These are phyloP conservation scores for Blastocystis sp. DNA, from an alignment of 352 stramenopile genomes.

Conservation along the genomic window DNA sequence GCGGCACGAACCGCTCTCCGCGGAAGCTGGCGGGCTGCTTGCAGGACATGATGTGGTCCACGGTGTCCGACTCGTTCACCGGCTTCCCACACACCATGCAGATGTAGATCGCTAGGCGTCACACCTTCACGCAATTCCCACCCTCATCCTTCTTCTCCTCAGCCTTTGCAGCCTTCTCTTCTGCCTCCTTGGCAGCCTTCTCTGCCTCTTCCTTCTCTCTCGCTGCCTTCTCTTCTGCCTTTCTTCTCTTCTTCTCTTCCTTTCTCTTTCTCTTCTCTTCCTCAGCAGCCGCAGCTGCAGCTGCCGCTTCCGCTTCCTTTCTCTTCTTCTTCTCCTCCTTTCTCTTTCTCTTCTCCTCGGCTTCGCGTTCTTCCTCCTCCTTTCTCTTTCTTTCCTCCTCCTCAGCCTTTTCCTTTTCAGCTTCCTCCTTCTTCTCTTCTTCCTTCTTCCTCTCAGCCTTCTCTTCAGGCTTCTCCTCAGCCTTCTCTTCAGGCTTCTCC, in stretches of 20 bases:
- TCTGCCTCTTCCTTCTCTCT: slow-evolving; percentile 34
- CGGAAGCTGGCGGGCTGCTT: slow-evolving; percentile 5
- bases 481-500: not conserved
- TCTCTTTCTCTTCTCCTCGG: not conserved
- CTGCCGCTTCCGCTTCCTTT: slow-evolving; percentile 43
- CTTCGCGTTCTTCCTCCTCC: not conserved
- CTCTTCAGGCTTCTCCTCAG: not conserved
- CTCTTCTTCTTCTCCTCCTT: slow-evolving; percentile 30
- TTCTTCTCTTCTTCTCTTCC: slow-evolving; percentile 16
- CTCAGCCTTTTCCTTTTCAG: not conserved
- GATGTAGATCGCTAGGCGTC: slow-evolving; percentile 34
- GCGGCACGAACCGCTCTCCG: slow-evolving; percentile 23
- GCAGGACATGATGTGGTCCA: slow-evolving; percentile 45
- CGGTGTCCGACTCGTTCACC: slow-evolving; percentile 34
- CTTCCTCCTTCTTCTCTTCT: not conserved
- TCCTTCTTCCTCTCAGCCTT: not conserved
- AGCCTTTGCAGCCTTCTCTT: not conserved
- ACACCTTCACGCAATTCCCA: not conserved
- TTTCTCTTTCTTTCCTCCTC: not conserved
- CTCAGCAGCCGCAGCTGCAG: slow-evolving; percentile 25
- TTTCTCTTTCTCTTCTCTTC: slow-evolving; percentile 29
- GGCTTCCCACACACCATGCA: slow-evolving; percentile 60
- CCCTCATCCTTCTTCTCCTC: slow-evolving; percentile 18
- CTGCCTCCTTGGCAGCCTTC: not conserved
- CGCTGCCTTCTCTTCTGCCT: not conserved